Conservation (phyloP, 768 basidiomycete species). For the Lentinus tigrinus region DNA sequence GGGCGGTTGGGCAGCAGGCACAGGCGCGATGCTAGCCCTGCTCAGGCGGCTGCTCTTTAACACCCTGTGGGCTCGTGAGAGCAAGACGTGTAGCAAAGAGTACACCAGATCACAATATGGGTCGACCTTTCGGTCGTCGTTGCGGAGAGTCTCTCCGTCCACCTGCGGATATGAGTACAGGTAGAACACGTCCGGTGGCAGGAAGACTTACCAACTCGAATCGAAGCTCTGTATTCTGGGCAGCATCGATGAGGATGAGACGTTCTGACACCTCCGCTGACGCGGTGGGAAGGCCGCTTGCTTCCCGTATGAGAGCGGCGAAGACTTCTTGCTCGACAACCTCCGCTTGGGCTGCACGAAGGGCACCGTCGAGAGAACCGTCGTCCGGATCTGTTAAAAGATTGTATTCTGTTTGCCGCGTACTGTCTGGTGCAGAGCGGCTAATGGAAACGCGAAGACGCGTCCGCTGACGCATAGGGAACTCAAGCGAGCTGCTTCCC, state of each 20-base stretch:
- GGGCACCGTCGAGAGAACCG: conserved; percentile 45
- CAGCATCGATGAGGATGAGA: conserved; percentile 73
- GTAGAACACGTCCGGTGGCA: neutral
- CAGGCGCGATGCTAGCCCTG: conserved; percentile 24
- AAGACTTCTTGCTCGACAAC: conserved; percentile 83
- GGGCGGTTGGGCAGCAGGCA: conserved; percentile 30
- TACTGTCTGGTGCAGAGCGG: conserved; percentile 34
- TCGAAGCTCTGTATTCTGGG: conserved; percentile 62
- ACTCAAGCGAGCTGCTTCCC: conserved; percentile 44
- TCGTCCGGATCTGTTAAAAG: conserved; percentile 30
- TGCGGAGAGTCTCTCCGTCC: conserved; percentile 20
- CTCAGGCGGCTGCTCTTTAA: conserved; percentile 43
- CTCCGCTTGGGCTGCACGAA: conserved; percentile 66
- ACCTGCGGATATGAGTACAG: conserved; percentile 21
- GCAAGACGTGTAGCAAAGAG: conserved; percentile 58
- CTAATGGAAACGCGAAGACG: conserved; percentile 62
- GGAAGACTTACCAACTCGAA: conserved; percentile 65
- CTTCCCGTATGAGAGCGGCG: conserved; percentile 68
- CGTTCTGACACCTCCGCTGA: conserved; percentile 79
- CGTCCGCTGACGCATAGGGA: conserved; percentile 63
- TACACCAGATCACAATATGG: conserved; percentile 67
- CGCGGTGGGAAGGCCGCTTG: conserved; percentile 72
- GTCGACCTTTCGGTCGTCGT: neutral
- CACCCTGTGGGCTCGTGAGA: conserved; percentile 57
- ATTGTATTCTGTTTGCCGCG: conserved; percentile 37